A percentile compares a stretch with the other conserved stretches of the same genome.
Evolutionary conservation across 129 eudicot species (phyloP).

Genomic region (Escallonia herrerae): DNA sequence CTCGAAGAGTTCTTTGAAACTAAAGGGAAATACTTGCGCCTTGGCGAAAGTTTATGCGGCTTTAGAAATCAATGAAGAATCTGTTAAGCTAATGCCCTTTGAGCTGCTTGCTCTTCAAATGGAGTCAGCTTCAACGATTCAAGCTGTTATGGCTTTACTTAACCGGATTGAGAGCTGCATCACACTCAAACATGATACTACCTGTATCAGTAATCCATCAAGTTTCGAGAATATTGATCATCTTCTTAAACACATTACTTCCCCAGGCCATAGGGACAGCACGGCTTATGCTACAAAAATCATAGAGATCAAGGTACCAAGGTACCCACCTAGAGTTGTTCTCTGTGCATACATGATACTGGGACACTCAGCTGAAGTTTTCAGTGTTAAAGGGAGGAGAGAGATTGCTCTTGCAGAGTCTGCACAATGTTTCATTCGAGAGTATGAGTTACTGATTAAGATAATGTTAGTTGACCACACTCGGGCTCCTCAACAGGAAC

Average conservation of each 20-base stretch:
- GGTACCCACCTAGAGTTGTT: slow-evolving; percentile 30
- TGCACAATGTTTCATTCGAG: slow-evolving; percentile 21
- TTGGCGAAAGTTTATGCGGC: slow-evolving; percentile 21
- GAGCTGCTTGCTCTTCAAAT: slow-evolving; percentile 26
- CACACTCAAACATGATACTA: not conserved
- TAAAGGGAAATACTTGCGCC: slow-evolving; percentile 20
- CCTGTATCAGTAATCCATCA: not conserved
- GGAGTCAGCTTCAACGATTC: slow-evolving; percentile 18
- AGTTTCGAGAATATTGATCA: slow-evolving; percentile 23
- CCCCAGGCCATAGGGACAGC: slow-evolving; percentile 3
- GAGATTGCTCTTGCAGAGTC: slow-evolving; percentile 21
- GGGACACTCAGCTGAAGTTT: slow-evolving; percentile 29
- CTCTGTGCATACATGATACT: slow-evolving; percentile 36
- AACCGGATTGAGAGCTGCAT: slow-evolving; percentile 23
- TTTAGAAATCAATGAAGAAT: slow-evolving; percentile 17
- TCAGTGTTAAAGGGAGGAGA: slow-evolving; percentile 22
- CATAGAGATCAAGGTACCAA: slow-evolving; percentile 11
- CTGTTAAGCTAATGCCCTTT: slow-evolving; percentile 31
- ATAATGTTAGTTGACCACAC: not conserved
- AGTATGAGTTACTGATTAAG: slow-evolving; percentile 17
- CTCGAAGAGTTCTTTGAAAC: slow-evolving; percentile 21
- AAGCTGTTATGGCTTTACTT: slow-evolving; percentile 19
- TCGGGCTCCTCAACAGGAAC: not conserved
- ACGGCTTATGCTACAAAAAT: not conserved
- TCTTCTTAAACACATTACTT: slow-evolving; percentile 26